These are phyloP conservation scores for Flaveria linearis DNA, from an alignment of 129 eudicot species.

Conservation along the genomic window DNA sequence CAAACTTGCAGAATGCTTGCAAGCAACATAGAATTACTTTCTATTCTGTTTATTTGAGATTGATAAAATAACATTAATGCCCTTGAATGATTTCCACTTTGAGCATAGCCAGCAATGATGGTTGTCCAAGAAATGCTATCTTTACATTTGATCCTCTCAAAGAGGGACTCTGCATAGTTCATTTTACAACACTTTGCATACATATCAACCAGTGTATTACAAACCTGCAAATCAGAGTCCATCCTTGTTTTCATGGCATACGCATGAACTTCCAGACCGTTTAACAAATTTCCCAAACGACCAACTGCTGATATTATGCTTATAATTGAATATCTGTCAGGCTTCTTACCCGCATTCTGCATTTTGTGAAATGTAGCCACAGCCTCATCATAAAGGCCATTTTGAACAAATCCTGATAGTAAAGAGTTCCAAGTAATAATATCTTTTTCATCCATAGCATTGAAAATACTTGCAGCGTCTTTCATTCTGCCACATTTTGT, in stretches of 20 bases:
- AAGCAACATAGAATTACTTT: constrained; percentile 53
- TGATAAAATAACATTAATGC: constrained; percentile 54
- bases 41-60: constrained; percentile 37
- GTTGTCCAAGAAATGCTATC: constrained; percentile 75
- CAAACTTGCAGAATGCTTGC: constrained; percentile 71
- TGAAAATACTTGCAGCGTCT: constrained; percentile 53
- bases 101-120: constrained; percentile 58
- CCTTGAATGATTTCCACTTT: constrained; percentile 41
- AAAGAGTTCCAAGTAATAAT: constrained; percentile 71
- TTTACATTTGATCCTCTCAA: constrained; percentile 41
- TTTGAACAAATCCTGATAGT: constrained; percentile 73
- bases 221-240: constrained; percentile 64
- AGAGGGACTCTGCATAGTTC: constrained; percentile 53
- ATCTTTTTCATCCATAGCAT: constrained; percentile 50
- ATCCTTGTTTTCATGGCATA: constrained; percentile 61
- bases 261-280: constrained; percentile 73
- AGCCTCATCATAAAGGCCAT: constrained; percentile 53
- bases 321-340: constrained; percentile 63
- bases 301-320: constrained; percentile 57
- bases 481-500: constrained; percentile 51
- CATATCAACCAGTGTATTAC: constrained; percentile 78
- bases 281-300: constrained; percentile 46
- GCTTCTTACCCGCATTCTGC: constrained; percentile 43
- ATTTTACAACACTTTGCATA: constrained; percentile 63
- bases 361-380: constrained; percentile 51